A percentile compares a stretch with the other conserved stretches of the same genome.
Evolutionary conservation across 2,329 filamentous ascomycete genomes (phyloP).

Genomic region (Zelopaecilomyces penicillatus): DNA sequence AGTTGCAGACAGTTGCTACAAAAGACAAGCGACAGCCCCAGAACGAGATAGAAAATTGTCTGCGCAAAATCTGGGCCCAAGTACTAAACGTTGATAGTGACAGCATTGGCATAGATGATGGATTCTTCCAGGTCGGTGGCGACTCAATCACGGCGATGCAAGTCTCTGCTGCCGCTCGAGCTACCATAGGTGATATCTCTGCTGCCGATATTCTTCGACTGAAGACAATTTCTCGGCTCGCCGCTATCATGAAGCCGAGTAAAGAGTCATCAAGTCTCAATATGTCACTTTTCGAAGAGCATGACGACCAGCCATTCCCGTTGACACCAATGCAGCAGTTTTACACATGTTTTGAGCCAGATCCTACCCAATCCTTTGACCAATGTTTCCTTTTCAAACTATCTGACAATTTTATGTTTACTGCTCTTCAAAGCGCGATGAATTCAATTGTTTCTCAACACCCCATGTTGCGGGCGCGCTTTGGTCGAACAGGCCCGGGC

Average conservation of each 20-base stretch:
- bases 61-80: constrained; percentile 22
- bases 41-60: constrained; percentile 16
- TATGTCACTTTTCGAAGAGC: background rate
- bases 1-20: background rate
- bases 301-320: background rate
- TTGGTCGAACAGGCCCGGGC: background rate
- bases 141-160: constrained; percentile 38
- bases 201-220: background rate
- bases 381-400: background rate
- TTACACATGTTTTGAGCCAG: background rate
- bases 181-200: background rate
- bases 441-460: background rate
- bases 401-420: background rate
- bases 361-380: background rate
- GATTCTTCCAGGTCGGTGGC: constrained; percentile 34
- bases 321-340: background rate
- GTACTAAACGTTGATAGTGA: constrained; percentile 19
- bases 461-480: background rate
- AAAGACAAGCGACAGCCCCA: background rate
- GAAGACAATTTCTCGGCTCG: background rate
- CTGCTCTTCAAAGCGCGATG: background rate
- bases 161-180: background rate
- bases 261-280: background rate
- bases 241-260: background rate
- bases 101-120: constrained; percentile 21